These are phyloP conservation scores for Lipomyces sp. DNA, from an alignment of 805 yeast species.

Conservation along the genomic window DNA sequence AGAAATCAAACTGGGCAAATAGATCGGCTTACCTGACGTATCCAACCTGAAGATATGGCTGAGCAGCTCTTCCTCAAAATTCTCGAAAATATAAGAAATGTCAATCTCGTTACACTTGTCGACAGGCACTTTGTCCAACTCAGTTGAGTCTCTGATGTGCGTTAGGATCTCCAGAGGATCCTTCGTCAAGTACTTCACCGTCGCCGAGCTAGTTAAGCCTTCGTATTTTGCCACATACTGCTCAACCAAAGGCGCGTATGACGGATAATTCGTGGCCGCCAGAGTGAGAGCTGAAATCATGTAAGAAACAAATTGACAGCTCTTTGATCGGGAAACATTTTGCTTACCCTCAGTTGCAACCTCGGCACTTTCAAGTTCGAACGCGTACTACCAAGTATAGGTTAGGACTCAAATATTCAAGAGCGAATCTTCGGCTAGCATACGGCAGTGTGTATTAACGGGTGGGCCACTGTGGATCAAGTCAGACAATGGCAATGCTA, in stretches of 20 bases:
- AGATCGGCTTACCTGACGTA: constrained; percentile 11
- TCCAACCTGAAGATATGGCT: constrained; percentile 26
- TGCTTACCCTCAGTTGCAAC: constrained; percentile 38
- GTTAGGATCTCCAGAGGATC: constrained; percentile 29
- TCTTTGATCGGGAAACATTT: too few species aligned
- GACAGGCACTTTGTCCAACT: constrained; percentile 21
- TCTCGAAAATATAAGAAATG: constrained; percentile 5
- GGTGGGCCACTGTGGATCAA: constrained; percentile 30
- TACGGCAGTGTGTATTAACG: constrained; percentile 38
- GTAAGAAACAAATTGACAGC: too few species aligned
- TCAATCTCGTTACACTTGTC: constrained; percentile 6
- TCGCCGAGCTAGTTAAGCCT: constrained; percentile 1
- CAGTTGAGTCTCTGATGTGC: constrained; percentile 27
- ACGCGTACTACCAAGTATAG: constrained; percentile 33
- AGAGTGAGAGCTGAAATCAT: constrained; percentile 30
- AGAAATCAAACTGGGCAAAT: not conserved
- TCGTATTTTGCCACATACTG: constrained; percentile 10
- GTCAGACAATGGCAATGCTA: too few species aligned
- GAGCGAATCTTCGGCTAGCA: not conserved
- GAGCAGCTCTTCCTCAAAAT: constrained; percentile 21
- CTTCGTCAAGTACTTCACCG: constrained; percentile 3
- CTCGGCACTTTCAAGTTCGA: constrained; percentile 37
- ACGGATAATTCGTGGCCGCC: constrained; percentile 30
- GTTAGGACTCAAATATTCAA: not conserved
- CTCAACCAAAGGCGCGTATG: not conserved